Conservation (phyloP, 352 stramenopile genomes). For the Globisporangium paroecandrum region DNA sequence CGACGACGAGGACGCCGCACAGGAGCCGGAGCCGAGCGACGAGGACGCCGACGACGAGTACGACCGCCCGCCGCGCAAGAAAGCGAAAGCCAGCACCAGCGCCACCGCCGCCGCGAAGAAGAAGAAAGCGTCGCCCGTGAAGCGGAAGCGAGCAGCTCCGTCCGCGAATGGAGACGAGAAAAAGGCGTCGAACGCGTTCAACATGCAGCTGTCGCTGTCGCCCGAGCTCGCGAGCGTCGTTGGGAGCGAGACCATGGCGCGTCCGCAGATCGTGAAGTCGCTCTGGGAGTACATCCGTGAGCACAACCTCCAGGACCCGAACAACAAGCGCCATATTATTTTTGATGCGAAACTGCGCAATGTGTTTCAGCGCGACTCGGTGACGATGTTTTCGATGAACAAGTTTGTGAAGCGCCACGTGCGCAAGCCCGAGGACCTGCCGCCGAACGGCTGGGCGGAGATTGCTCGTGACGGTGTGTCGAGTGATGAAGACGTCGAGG, state of each 20-base stretch:
- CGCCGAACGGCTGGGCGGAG: slow-evolving; percentile 61
- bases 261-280: slow-evolving; percentile 93
- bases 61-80: slow-evolving; percentile 25
- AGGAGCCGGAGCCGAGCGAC: slow-evolving; percentile 32
- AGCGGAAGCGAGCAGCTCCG: slow-evolving; percentile 45
- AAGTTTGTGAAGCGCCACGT: slow-evolving; percentile 88
- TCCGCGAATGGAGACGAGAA: slow-evolving; percentile 23
- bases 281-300: slow-evolving; percentile 96
- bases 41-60: slow-evolving; percentile 42
- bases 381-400: slow-evolving; percentile 90
- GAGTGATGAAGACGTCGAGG: slow-evolving; percentile 71
- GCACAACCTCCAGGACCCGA: slow-evolving; percentile 93
- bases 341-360: slow-evolving; percentile 82
- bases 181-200: slow-evolving; percentile 61
- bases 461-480: slow-evolving; percentile 76
- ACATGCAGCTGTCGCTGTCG: slow-evolving; percentile 68
- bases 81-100: slow-evolving; percentile 21
- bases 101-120: slow-evolving; percentile 22
- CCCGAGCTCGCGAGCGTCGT: slow-evolving; percentile 83
- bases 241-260: slow-evolving; percentile 77
- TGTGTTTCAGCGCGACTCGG: slow-evolving; percentile 77
- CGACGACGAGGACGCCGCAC: slow-evolving; percentile 35
- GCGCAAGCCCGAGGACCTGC: slow-evolving; percentile 64
- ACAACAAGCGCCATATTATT: slow-evolving; percentile 92
- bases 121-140: slow-evolving; percentile 58